Conservation (phyloP, 2,329 filamentous ascomycete species). For the Cryphonectria carpinicola region DNA sequence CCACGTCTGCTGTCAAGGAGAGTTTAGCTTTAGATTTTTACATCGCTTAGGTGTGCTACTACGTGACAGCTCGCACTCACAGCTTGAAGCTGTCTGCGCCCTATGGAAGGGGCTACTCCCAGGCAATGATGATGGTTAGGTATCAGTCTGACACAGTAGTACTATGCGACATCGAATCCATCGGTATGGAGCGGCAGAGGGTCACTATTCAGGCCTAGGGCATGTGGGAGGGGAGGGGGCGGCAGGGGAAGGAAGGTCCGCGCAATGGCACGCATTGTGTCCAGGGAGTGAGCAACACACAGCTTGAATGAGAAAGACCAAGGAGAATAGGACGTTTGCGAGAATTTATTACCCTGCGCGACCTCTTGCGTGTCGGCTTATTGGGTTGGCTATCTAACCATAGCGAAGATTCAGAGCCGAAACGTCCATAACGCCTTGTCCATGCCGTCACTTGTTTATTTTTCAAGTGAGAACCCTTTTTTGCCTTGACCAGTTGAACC, state of each 20-base stretch:
- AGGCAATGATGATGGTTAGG: neutral
- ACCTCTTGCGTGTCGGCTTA: conserved; percentile 20
- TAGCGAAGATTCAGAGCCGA: conserved; percentile 29
- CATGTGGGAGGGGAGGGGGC: too few relatives aligned
- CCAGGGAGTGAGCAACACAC: neutral
- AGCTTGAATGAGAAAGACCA: neutral
- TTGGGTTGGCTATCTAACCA: conserved; percentile 28
- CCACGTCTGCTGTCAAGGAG: neutral
- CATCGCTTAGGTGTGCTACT: neutral
- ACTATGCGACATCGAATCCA: neutral
- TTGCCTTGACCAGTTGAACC: conserved; percentile 25
- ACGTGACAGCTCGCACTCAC: neutral
- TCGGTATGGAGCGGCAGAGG: neutral
- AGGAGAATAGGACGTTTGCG: conserved; percentile 29
- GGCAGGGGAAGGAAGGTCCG: neutral
- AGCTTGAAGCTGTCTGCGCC: neutral
- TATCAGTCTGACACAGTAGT: neutral
- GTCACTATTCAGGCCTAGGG: neutral
- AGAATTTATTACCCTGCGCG: conserved; percentile 30
- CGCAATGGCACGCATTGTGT: neutral
- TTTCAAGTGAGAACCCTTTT: conserved; percentile 26
- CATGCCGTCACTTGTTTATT: conserved; percentile 29
- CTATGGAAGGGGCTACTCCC: neutral
- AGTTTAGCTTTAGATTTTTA: too few relatives aligned
- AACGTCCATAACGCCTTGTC: conserved; percentile 30